Evolutionary conservation across 257 asterid species (phyloP).

Genomic region (Fraxinus americana): DNA sequence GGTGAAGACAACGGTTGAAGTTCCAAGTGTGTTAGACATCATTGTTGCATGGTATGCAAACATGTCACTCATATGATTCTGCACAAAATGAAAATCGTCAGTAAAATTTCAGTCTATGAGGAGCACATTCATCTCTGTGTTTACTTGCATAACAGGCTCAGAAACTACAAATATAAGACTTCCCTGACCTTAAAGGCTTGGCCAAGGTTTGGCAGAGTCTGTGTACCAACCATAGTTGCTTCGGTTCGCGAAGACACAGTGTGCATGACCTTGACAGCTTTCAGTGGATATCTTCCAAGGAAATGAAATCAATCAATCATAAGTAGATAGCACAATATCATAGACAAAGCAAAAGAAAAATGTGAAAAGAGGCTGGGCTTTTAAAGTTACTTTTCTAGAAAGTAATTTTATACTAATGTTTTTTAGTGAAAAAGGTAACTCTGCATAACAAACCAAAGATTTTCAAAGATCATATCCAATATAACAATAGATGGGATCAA

Average conservation of each 20-base stretch:
- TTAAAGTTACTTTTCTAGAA: not conserved
- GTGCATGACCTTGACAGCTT: constrained; percentile 98
- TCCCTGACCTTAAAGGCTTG: constrained; percentile 80
- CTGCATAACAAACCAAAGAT: not conserved
- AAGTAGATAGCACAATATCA: not conserved
- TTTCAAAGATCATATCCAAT: not conserved
- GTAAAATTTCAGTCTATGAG: constrained; percentile 16
- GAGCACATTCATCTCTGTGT: not conserved
- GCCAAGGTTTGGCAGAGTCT: constrained; percentile 76
- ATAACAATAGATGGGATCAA: not conserved
- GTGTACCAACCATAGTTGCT: constrained; percentile 73
- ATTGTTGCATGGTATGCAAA: constrained; percentile 96
- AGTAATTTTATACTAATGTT: too few relatives aligned
- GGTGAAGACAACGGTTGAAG: constrained; percentile 91
- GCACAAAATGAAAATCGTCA: constrained; percentile 34
- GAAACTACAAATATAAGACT: not conserved
- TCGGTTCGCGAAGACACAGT: constrained; percentile 88
- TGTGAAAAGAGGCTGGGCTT: not conserved
- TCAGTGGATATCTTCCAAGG: constrained; percentile 70
- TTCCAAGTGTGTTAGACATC: constrained; percentile 96
- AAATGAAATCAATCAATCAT: not conserved
- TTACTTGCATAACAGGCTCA: not conserved
- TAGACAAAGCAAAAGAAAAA: not conserved
- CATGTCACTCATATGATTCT: constrained; percentile 99
- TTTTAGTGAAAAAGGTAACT: not conserved